Base-by-base conservation (phyloP, 345 rosid species). In the Atalantia buxifolia region DNA sequence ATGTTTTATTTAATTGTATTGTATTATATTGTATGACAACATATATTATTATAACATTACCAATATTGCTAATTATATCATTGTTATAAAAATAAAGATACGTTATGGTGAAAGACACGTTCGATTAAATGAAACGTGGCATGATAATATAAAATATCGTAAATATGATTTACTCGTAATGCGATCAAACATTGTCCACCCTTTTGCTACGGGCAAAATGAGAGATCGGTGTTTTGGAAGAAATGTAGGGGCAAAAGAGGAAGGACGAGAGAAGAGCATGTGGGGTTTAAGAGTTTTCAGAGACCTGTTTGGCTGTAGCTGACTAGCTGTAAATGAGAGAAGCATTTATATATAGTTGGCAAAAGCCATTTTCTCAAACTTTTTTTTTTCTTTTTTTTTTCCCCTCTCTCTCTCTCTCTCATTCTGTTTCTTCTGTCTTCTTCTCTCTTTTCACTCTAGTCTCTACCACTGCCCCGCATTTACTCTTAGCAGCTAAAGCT, bases 121-220 rank as follows among this genome's bases (percentile, higher is more conserved):
- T 45, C 1, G 1, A 2, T 13, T 45, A 45, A 45, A 1, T 45
- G 18, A 1, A 3, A 3, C 1, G 4, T 3, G 5, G 1, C 0
- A 1, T 45, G 18, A 45, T 45, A 3, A 0, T 3, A 2, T 45
- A 3, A 0, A 1, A 3, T 13, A 12, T 1, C 0, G 14, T 13
- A 3, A 45, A 3, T 45, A 45, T 3, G 5, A 45, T 45, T 45
- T 13, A 13, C 18, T 45, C 0, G 0, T 53, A 5, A 1, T 53
- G 5, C 0, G n/a, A 19, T 53, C 1, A 1, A 1, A 53, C 21
- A 18, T 18, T 7, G n/a, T 53, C 57, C n/a, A 0, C 0, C 1
- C 6, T 16, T 53, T 18, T 53, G 0, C 7, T 0, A 0, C 1
- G 16, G 18, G 57, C 7, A 18, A 16, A 53, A 53, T 16, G 36